A percentile compares a stretch with the other conserved stretches of the same genome.
These are phyloP conservation scores for Hippophae rhamnoides DNA, from an alignment of 306 rosid species.

Conservation along the genomic window DNA sequence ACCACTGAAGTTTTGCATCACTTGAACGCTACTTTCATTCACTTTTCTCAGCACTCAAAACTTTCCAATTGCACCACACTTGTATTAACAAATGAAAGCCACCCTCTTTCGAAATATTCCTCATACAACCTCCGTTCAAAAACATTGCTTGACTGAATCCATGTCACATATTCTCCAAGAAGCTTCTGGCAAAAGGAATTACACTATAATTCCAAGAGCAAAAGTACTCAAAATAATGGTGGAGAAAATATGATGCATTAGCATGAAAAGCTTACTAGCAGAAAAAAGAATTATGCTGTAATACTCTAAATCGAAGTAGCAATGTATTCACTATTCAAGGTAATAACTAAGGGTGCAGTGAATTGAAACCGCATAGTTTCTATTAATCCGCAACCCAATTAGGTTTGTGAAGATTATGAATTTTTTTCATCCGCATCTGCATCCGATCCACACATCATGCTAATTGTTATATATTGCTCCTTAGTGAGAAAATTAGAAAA, in stretches of 20 bases:
- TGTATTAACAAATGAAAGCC: constrained; percentile 46
- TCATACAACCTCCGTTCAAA: constrained; percentile 56
- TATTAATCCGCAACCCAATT: no score
- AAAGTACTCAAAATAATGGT: neutral
- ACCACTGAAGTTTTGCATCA: constrained; percentile 55
- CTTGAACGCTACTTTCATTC: constrained; percentile 47
- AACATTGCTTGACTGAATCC: constrained; percentile 57
- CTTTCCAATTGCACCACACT: constrained; percentile 43
- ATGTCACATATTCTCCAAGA: constrained; percentile 53
- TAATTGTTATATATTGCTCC: no score
- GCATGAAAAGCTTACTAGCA: no score
- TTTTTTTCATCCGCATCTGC: no score
- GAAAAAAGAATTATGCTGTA: no score
- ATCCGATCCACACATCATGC: no score
- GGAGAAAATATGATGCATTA: neutral
- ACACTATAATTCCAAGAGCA: neutral
- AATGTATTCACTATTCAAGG: no score
- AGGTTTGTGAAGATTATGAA: no score
- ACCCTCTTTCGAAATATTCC: constrained; percentile 52
- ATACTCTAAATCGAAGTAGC: no score
- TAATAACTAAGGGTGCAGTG: no score
- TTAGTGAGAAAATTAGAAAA: no score
- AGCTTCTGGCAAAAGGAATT: constrained; percentile 41
- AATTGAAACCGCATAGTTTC: no score
- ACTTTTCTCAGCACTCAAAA: constrained; percentile 40